Percentiles rank a stretch among this genome's conserved stretches.
Conservation (phyloP, 768 basidiomycete genomes). For the Leccinum longicurvipes region DNA sequence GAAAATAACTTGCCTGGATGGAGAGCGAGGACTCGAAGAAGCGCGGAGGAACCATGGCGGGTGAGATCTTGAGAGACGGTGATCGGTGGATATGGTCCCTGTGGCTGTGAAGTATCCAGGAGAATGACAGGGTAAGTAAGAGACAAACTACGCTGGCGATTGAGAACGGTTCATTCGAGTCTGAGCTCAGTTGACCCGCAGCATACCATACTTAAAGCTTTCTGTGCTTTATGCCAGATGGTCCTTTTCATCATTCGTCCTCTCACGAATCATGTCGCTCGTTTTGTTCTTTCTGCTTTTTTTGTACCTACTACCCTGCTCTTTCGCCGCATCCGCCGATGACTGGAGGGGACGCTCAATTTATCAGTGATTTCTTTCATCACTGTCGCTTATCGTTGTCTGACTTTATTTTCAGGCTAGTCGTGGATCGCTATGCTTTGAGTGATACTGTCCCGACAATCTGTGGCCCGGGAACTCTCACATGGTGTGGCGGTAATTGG, state of each 20-base stretch:
- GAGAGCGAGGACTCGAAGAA: too few relatives aligned
- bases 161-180: neutral
- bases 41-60: neutral
- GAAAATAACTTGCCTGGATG: too few relatives aligned
- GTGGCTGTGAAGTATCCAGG: neutral
- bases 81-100: neutral
- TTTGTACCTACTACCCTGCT: neutral
- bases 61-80: neutral
- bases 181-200: neutral
- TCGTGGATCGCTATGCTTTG: conserved; percentile 14
- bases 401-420: neutral
- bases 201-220: neutral
- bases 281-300: neutral
- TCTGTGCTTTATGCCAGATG: neutral
- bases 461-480: conserved; percentile 11
- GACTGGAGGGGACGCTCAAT: conserved; percentile 18
- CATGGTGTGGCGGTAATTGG: conserved; percentile 19
- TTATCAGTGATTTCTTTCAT: conserved; percentile 6
- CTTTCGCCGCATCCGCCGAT: conserved; percentile 7
- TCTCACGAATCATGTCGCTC: conserved; percentile 4
- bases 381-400: neutral
- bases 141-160: neutral
- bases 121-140: neutral
- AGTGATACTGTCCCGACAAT: neutral
- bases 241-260: neutral